Base-by-base conservation (phyloP, 31 red algal species). In the Bonnemaisonia californica region DNA sequence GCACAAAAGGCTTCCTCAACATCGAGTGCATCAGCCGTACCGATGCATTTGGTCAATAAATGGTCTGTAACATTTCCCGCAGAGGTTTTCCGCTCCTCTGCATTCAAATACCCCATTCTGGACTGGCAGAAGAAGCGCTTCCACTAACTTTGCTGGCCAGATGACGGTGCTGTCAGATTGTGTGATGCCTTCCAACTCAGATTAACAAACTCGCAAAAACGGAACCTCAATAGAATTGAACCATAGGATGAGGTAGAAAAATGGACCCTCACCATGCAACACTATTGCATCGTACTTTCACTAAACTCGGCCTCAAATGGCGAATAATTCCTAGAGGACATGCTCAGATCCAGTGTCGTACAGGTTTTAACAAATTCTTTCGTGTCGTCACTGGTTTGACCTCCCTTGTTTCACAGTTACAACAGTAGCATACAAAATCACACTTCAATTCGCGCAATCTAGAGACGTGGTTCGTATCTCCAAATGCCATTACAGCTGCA, bases 211-310 rank as follows among this genome's bases (percentile, higher is more conserved):
- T 40, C 61, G 48, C 23, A 31, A 35, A 33, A 62, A 5, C 56
- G 58, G 26, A 35, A 63, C 57, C 35, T 94, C 40, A 85, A 98
- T 38, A 77, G 39, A 34, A 36, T 94, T 8, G 91, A 94, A 54
- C 5, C 45, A 2, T 75, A 94, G 12, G 95, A 98, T 73, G 95
- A 98, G 70, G 24, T 91, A 27, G 95, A 98, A 69, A 87, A 98
- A 62, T 91, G 80, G 80, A 2, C 56, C 26, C 66, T 98, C 38
- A 41, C 94, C 45, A 77, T 98, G 82, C 54, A 79, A 28, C 95
- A 98, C 77, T 98, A 98, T 72, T 81, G 79, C 41, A 29, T 92
- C n/a, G 69, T 91, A 18, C 67, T 62, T 23, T 83, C 83, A 4
- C 57, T 33, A n/a, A n/a, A n/a, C n/a, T n/a, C n/a, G n/a, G n/a